Evolutionary conservation across 352 stramenopile species (phyloP).

Genomic region (Globisporangium paddicum): DNA sequence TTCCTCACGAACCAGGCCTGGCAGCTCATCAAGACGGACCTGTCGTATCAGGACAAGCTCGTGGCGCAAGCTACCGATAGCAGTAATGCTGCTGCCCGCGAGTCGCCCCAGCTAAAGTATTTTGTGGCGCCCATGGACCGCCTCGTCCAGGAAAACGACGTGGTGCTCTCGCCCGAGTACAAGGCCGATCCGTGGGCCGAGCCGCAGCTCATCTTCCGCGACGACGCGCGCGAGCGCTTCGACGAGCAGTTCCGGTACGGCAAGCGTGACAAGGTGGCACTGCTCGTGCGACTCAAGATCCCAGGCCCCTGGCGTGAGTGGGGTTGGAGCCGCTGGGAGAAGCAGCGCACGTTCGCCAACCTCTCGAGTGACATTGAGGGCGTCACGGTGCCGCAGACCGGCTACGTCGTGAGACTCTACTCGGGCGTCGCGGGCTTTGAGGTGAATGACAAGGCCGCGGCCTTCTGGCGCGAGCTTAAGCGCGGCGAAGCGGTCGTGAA

Average conservation of each 20-base stretch:
- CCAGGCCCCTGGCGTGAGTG: conserved; percentile 37
- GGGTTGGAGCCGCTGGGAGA: conserved; percentile 47
- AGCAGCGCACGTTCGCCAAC: conserved; percentile 28
- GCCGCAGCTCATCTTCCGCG: conserved; percentile 54
- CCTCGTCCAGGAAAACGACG: conserved; percentile 35
- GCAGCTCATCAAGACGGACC: conserved; percentile 29
- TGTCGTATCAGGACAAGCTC: conserved; percentile 11
- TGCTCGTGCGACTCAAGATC: conserved; percentile 38
- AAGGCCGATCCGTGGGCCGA: conserved; percentile 38
- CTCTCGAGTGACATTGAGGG: conserved; percentile 31
- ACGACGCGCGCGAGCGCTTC: conserved; percentile 39
- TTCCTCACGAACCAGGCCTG: conserved; percentile 40
- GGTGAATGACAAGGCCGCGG: conserved; percentile 15
- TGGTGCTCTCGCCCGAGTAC: conserved; percentile 31
- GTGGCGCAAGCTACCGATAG: not conserved
- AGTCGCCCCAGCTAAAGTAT: conserved; percentile 30
- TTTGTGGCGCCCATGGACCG: conserved; percentile 52
- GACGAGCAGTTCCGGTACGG: conserved; percentile 50
- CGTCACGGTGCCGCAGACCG: conserved; percentile 23
- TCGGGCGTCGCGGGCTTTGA: conserved; percentile 33
- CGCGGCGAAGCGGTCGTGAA: conserved; percentile 39
- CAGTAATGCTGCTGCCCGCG: not conserved
- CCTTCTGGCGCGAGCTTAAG: conserved; percentile 40
- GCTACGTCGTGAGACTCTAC: conserved; percentile 46
- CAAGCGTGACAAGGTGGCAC: conserved; percentile 43